Evolutionary conservation across 1,139 yeast genomes (phyloP), one percentile per base, ranked within the genome.

Genomic region (Scheffersomyces segobiensis): DNA sequence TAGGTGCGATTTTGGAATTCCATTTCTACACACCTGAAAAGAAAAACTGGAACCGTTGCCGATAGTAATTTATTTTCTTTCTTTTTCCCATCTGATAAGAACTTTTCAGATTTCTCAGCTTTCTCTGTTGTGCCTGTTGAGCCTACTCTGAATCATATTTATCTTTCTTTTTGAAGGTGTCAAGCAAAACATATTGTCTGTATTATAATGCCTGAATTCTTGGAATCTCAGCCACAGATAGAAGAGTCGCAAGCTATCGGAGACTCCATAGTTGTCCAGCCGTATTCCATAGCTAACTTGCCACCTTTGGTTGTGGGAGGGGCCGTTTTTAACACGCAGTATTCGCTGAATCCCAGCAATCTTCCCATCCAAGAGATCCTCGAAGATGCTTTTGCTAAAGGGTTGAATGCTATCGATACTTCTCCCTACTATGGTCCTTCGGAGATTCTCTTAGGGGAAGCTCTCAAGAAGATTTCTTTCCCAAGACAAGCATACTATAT

Each of bases 361-460:
- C 65, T 91, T 50, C 88, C 92, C 1, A 81, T 87, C 14, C 77
- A 75, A 4, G 85, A 82, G 0, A 83, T 93, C 56, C 68, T 93
- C 26, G 71, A 76, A 53, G 68, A 73, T 20, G 96, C 95, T 0
- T 88, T 92, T 65, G 74, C 77, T 22, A 71, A 79, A 26, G 98
- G 97, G 0, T 77, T 91, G 60, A 82, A 83, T 55, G 96, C 97
- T 1, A 77, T 93, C 51, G 98, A 95, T 69, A 92, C 97, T 0
- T 89, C 97, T 0, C 97, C 98, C 2, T 93, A 91, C 73, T 93
- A 93, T 69, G 98, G 98, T 0, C 93, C 93, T 0, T 90, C 97
- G 4, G 98, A 93, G 68, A 80, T 75, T 46, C 69, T 93, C 26
- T 72, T 91, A 3, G 98, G 98, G 0, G 63, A 78, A 10, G 95